Evolutionary conservation across 768 basidiomycete species (phyloP), one percentile per base, ranked within the genome.

Genomic region (Butyriboletus loyo): DNA sequence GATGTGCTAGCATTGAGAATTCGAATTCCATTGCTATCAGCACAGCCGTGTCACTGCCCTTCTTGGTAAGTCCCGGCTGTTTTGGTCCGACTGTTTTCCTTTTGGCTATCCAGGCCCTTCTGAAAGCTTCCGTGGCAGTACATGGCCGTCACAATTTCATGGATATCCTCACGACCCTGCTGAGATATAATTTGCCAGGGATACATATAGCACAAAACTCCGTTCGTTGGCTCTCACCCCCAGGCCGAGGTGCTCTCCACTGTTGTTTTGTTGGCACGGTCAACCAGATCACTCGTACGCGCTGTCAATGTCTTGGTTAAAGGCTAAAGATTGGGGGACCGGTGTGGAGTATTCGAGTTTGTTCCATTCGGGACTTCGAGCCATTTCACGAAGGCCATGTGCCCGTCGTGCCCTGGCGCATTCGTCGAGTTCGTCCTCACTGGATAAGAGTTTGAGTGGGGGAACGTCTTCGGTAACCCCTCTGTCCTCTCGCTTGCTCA

Each of bases 351-450:
- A 73, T 51, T 73, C 72, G 14, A 70, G 40, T 32, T 37, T 73
- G 43, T 72, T 73, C 49, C 63, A 70, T 44, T 73, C 72, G 11
- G 72, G 72, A 13, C 58, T 73, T 9, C 61, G 58, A n/a, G 61
- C 58, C 4, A 72, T 72, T 36, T 67, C 71, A 10, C 38, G 35
- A 9, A 42, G 46, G 14, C 49, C 64, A 19, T 39, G 45, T 44
- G 50, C 43, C 3, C 32, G 28, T 15, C 47, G 51, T 34, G 27
- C 46, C 1, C 55, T 52, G 38, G 24, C 55, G 10, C 40, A 25
- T 25, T 63, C 61, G 11, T 46, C 55, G 9, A 40, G 57, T 17
- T 34, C 52, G 17, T 50, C 56, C 27, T 48, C 37, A 9, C 19
- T 19, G 24, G 47, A 53, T 25, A 49, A 46, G 37, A 14, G n/a